Evolutionary conservation across 495 filamentous ascomycete genomes (phyloP), one percentile per base, ranked within the genome.

Genomic region (Aspergillus avenaceus): DNA sequence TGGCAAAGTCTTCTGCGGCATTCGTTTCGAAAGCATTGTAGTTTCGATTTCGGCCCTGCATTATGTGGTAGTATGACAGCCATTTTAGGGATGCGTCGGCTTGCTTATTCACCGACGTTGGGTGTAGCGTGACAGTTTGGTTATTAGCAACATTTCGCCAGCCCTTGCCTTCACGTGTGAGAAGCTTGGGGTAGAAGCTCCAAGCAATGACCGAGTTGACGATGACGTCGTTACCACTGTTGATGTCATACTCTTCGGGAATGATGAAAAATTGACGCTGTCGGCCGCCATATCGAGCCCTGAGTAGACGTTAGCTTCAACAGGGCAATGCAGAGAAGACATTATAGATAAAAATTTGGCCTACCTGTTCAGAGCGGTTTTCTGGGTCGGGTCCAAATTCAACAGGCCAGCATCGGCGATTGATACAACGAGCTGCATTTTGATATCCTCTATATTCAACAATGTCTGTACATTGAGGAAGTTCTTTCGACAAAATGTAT

Each of bases 111-210:
- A 97, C 87, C 0, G 89, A 93, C 12, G 82, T 86, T 0, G 90
- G 88, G 60, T 93, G 88, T 8, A 97, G 63, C 44, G 80, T 86
- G 49, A 97, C 90, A 34, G 77, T 76, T 60, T 97, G 91, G 67
- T 91, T 95, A 64, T 96, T 97, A 18, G 85, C 78, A 19, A 95
- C 80, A 50, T 96, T 97, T 36, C 89, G 82, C 79, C 91, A 90
- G 14, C 90, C 89, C 67, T 90, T 95, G 29, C 88, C 90, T 44
- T 97, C 91, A 45, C 84, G 83, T 8, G 83, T 80, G 8, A 97
- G 73, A 2, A 98, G 81, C 58, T 96, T 97, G 2, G 93, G 93
- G 58, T 98, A 96, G 73, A 98, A 96, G 42, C 87, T 88, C 80
- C 86, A 92, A 0, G 90, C 87, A 45, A 96, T 84, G 28, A 95